phyloP scores from a whole-genome alignment of 192 early-diverging fungal genomes.

The Anaeromyces robustus region DNA sequence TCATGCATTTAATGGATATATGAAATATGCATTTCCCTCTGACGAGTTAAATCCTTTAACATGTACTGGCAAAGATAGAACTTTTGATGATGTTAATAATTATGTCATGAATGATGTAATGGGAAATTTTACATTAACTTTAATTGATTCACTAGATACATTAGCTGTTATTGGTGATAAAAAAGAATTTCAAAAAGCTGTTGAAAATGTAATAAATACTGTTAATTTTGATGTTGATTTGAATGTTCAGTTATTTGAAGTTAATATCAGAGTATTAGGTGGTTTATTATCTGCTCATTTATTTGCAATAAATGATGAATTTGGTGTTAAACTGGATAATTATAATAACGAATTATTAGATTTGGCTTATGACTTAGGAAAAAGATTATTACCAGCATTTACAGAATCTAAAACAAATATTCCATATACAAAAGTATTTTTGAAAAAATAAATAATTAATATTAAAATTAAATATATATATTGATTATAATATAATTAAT shows the following conservation, averaged over 20 bases:
- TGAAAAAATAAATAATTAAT: too few relatives aligned
- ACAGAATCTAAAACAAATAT: constrained; percentile 57
- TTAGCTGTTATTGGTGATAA: constrained; percentile 59
- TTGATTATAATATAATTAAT: too few relatives aligned
- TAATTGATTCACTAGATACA: constrained; percentile 81
- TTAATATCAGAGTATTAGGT: constrained; percentile 80
- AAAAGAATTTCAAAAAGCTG: constrained; percentile 43
- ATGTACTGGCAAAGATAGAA: constrained; percentile 61
- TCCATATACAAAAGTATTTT: constrained; percentile 60
- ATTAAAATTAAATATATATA: too few relatives aligned
- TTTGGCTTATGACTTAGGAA: too few relatives aligned
- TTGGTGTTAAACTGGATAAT: too few relatives aligned
- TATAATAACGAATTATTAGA: too few relatives aligned
- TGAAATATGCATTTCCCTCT: constrained; percentile 69
- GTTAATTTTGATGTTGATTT: constrained; percentile 59
- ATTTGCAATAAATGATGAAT: too few relatives aligned
- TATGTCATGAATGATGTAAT: constrained; percentile 73
- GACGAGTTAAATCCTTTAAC: constrained; percentile 83
- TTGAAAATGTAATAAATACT: constrained; percentile 35
- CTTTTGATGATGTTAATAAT: constrained; percentile 41
- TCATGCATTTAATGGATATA: constrained; percentile 67
- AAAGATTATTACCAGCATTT: constrained; percentile 87
- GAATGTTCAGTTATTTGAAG: constrained; percentile 89
- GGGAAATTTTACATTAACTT: constrained; percentile 79
- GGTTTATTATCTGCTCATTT: constrained; percentile 76